These are phyloP conservation scores for Blastomyces percursus DNA, from an alignment of 2,329 filamentous ascomycete genomes.

Conservation along the genomic window DNA sequence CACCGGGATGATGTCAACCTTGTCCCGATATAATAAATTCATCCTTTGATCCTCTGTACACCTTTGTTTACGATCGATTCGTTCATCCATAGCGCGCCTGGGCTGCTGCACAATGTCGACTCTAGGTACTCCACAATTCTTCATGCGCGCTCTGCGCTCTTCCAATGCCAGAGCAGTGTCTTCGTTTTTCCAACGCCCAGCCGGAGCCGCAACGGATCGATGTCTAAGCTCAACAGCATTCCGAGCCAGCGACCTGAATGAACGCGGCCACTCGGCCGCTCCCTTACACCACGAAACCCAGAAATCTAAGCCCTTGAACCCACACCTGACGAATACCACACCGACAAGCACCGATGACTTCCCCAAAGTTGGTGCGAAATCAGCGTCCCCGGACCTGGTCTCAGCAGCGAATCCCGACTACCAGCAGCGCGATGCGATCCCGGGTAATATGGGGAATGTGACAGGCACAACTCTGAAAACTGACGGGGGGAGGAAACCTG, in stretches of 20 bases:
- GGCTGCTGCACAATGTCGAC: neutral
- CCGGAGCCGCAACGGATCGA: constrained; percentile 12
- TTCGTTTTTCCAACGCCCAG: constrained; percentile 11
- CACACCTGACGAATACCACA: constrained; percentile 53
- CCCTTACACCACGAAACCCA: constrained; percentile 46
- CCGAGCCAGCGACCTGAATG: constrained; percentile 33
- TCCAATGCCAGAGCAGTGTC: constrained; percentile 14
- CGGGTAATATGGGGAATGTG: constrained; percentile 54
- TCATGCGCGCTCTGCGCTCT: constrained; percentile 37
- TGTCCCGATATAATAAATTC: constrained; percentile 4
- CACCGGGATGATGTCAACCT: constrained; percentile 30
- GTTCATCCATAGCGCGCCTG: neutral
- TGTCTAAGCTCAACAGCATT: constrained; percentile 25
- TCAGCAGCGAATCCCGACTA: constrained; percentile 46
- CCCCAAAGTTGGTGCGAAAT: constrained; percentile 47
- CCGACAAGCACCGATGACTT: constrained; percentile 54
- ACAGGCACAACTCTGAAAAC: constrained; percentile 44
- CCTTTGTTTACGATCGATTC: neutral
- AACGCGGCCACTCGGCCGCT: constrained; percentile 43
- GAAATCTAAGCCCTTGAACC: constrained; percentile 48
- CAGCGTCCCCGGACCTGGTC: constrained; percentile 50
- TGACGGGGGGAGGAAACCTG: neutral
- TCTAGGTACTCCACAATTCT: constrained; percentile 40
- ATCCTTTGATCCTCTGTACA: neutral
- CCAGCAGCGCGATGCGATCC: constrained; percentile 48